Evolutionary conservation across 2,329 filamentous ascomycete genomes (phyloP).

Genomic region (Blastomyces parvus): DNA sequence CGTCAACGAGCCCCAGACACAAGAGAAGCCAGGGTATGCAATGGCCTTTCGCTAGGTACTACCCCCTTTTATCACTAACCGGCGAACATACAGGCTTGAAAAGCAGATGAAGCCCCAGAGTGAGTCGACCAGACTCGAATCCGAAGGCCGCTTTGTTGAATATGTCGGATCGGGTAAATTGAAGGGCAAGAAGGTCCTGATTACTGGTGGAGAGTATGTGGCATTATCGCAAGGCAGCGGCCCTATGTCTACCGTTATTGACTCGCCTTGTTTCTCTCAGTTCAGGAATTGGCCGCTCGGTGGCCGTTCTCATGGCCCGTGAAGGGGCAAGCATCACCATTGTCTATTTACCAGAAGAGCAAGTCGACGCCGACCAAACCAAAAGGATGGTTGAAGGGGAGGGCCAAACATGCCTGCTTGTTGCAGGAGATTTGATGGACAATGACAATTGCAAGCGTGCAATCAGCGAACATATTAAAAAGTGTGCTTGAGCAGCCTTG

Average conservation of each 20-base stretch:
- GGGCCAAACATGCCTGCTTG: constrained; percentile 39
- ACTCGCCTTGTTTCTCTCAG: constrained; percentile 22
- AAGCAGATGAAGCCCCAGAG: constrained; percentile 24
- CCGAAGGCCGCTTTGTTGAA: constrained; percentile 22
- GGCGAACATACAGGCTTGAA: constrained; percentile 13
- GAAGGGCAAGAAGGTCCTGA: constrained; percentile 43
- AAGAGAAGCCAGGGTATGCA: constrained; percentile 8
- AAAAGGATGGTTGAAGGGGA: constrained; percentile 45
- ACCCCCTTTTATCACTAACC: not conserved
- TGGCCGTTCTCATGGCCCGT: constrained; percentile 48
- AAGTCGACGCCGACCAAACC: constrained; percentile 47
- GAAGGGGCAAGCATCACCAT: constrained; percentile 51
- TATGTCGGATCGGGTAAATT: constrained; percentile 43
- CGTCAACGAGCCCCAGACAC: constrained; percentile 1
- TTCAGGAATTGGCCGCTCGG: constrained; percentile 47
- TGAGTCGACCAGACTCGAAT: constrained; percentile 29
- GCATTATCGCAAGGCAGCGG: not conserved
- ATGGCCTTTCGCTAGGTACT: not conserved
- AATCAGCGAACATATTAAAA: constrained; percentile 46
- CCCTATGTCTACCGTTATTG: not conserved
- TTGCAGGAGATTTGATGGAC: constrained; percentile 43
- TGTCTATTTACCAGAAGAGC: constrained; percentile 47
- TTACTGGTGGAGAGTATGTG: constrained; percentile 49
- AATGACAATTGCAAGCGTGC: constrained; percentile 43
- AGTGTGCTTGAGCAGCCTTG: constrained; percentile 23